phyloP scores from a whole-genome alignment of 2,329 filamentous ascomycete species.

The Fusarium verrucosum region DNA sequence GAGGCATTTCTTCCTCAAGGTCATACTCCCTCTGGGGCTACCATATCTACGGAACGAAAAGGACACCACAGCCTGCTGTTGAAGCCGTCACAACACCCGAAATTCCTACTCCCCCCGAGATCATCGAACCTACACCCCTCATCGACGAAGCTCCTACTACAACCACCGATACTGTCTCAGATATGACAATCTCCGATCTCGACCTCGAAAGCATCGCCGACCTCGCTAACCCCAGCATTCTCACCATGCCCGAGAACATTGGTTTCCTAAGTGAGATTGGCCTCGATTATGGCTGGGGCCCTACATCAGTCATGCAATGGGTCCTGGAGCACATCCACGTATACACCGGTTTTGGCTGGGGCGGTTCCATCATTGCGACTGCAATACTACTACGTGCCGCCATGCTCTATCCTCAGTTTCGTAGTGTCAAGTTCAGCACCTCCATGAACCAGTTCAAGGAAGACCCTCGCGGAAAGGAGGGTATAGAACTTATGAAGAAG shows the following conservation, averaged over 20 bases:
- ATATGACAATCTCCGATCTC: constrained; percentile 43
- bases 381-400: constrained; percentile 70
- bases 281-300: constrained; percentile 86
- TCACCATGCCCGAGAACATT: constrained; percentile 75
- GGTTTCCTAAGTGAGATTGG: constrained; percentile 86
- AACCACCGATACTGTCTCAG: constrained; percentile 34
- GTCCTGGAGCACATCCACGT: constrained; percentile 85
- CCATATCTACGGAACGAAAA: constrained; percentile 42
- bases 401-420: constrained; percentile 69
- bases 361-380: constrained; percentile 73
- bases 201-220: constrained; percentile 49
- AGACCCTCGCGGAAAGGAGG: constrained; percentile 62
- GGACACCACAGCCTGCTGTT: constrained; percentile 35
- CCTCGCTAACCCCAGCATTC: constrained; percentile 55
- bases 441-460: constrained; percentile 66
- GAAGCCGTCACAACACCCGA: constrained; percentile 28
- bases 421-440: constrained; percentile 54
- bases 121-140: constrained; percentile 16
- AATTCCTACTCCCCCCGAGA: constrained; percentile 29
- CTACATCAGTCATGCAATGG: constrained; percentile 78
- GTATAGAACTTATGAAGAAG: constrained; percentile 61
- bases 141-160: constrained; percentile 29
- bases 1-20: constrained; percentile 46
- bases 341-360: constrained; percentile 81
- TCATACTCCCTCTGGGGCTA: constrained; percentile 50